Base-by-base conservation (phyloP, 169 alveolate species). In the Cryptosporidium baileyi region DNA sequence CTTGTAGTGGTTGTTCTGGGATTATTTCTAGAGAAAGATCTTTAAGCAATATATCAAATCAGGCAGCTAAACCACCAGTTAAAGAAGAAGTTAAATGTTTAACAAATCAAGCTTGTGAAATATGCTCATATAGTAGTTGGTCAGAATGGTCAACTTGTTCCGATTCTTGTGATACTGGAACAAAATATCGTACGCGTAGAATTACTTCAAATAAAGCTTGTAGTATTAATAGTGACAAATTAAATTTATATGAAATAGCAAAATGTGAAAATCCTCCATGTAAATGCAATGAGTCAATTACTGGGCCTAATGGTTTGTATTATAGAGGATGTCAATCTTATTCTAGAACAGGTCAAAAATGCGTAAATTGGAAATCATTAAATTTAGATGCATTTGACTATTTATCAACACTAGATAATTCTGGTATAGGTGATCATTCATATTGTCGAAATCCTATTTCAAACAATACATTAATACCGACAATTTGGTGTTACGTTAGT, bases 371-470 rank as follows among this genome's bases (percentile, higher is more conserved):
- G 85, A 3, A 11, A 17, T 32, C 57, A 52, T 19, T 74, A 38
- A 41, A 57, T 13, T 26, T 74, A 4, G 74, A 51, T 34, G 85
- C 85, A n/a, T 74, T 74, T 74, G 57, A 74, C 54, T 74, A 74
- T 57, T n/a, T 74, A 15, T 52, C 85, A 34, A 54, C 85, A 28
- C 36, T 74, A n/a, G 85, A 74, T 38, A 54, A 74, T 74, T 74
- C 85, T 1, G 85, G 85, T 15, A 74, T 74, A 26, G 74, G 74
- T 6, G 44, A 74, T 40, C 85, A 74, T 40, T 38, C 65, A 11
- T 74, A 26, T 51, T 74, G 85, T 15, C 49, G 85, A 51, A 74
- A 74, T 74, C 85, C 85, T 43, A 74, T 74, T 74, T 74, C 85
- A 9, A 74, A 74, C 30, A 74, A 57, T 36, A 54, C 85, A 28